phyloP scores from a whole-genome alignment of 495 filamentous ascomycete genomes.

The Annulohypoxylon bovei region DNA sequence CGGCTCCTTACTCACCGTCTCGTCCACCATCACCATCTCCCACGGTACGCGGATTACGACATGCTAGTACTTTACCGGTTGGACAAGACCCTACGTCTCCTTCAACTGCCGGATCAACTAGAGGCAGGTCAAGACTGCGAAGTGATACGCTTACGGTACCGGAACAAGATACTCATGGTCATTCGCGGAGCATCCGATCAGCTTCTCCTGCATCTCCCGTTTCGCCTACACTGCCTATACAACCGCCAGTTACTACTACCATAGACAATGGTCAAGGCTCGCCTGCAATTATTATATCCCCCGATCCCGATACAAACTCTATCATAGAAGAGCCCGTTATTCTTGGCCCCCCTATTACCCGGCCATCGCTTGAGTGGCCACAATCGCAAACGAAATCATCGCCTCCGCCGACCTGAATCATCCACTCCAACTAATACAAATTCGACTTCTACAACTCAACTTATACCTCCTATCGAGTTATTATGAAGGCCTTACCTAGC shows the following conservation, averaged over 20 bases:
- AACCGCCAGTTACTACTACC: conserved; percentile 8
- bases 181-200: conserved; percentile 20
- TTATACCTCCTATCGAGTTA: no score
- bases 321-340: neutral
- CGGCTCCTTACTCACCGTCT: conserved; percentile 19
- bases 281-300: conserved; percentile 34
- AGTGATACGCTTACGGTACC: conserved; percentile 48
- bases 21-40: conserved; percentile 24
- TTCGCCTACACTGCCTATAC: neutral
- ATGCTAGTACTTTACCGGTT: conserved; percentile 34
- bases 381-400: neutral
- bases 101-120: neutral
- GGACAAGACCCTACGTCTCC: conserved; percentile 15
- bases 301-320: conserved; percentile 17
- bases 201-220: conserved; percentile 17
- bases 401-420: neutral
- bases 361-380: neutral
- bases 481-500: no score
- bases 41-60: conserved; percentile 22
- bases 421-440: neutral
- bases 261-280: conserved; percentile 23
- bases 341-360: neutral
- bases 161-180: neutral
- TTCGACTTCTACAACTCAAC: no score
- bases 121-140: conserved; percentile 30